phyloP scores from a whole-genome alignment of 163 green algal genomes.

The Scenedesmus sp. region DNA sequence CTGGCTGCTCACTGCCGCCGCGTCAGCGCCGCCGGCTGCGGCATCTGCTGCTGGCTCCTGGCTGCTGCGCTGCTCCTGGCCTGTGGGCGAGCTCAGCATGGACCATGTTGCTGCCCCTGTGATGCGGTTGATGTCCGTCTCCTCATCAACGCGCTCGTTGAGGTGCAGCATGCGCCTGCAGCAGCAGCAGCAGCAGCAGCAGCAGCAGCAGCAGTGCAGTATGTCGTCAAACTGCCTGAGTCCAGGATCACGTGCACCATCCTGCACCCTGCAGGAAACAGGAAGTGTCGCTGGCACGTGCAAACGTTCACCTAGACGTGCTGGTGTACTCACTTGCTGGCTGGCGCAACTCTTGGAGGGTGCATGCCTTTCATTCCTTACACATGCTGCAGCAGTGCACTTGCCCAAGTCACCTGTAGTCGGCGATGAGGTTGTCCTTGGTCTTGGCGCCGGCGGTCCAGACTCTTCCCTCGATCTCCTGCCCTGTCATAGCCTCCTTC shows the following conservation, averaged over 20 bases:
- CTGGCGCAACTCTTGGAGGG: too few species aligned
- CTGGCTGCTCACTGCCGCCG: background rate
- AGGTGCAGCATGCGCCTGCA: slow-evolving; percentile 50
- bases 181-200: background rate
- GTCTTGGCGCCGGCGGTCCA: slow-evolving; percentile 40
- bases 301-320: too few species aligned
- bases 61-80: background rate
- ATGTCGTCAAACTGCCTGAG: too few species aligned
- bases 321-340: too few species aligned
- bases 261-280: too few species aligned
- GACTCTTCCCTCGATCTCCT: slow-evolving; percentile 33
- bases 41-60: background rate
- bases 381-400: background rate
- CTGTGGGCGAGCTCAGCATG: slow-evolving; percentile 14
- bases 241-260: too few species aligned
- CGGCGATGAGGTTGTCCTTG: slow-evolving; percentile 47
- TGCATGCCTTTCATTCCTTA: background rate
- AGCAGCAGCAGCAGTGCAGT: background rate
- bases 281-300: too few species aligned
- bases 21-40: background rate
- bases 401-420: slow-evolving; percentile 19
- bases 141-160: slow-evolving; percentile 19
- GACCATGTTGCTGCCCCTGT: slow-evolving; percentile 47
- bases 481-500: slow-evolving; percentile 42
- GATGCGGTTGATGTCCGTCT: slow-evolving; percentile 46